Percentiles rank a stretch among this genome's conserved stretches.
These are phyloP conservation scores for Fragilariopsis cylindrus DNA, from an alignment of 108 stramenopile species.

Conservation along the genomic window DNA sequence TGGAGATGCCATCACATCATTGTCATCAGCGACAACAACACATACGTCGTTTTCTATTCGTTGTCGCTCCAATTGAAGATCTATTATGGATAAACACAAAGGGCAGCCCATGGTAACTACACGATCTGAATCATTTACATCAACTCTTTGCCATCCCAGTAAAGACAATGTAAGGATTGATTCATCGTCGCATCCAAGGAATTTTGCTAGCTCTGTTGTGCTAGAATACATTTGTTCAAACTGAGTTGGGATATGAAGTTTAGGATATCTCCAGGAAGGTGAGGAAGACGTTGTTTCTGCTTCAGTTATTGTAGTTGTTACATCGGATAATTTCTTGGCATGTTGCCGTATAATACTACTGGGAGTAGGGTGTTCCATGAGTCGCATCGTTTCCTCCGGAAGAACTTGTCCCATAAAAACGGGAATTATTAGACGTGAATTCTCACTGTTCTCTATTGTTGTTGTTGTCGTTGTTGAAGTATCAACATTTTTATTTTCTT, in stretches of 20 bases:
- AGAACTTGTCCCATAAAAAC: constrained; percentile 18
- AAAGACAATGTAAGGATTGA: constrained; percentile 14
- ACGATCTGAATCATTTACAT: background rate
- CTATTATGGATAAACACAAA: constrained; percentile 23
- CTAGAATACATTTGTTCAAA: constrained; percentile 6
- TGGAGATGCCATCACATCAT: background rate
- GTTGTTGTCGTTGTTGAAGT: too few relatives aligned
- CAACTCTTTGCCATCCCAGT: constrained; percentile 25
- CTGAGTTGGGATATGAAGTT: constrained; percentile 4
- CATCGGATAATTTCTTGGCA: background rate
- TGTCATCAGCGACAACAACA: background rate
- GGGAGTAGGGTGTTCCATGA: constrained; percentile 27
- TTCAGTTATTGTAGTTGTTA: background rate
- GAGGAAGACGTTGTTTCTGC: background rate
- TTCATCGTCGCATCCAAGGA: constrained; percentile 1
- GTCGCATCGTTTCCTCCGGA: constrained; percentile 7
- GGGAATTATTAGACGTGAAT: constrained; percentile 10
- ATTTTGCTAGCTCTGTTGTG: background rate
- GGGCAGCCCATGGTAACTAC: constrained; percentile 24
- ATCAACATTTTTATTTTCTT: background rate
- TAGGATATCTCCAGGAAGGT: background rate
- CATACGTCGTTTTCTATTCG: background rate
- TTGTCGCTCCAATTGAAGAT: constrained; percentile 11
- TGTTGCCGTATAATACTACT: background rate
- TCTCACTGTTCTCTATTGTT: background rate